A percentile compares a stretch with the other conserved stretches of the same genome.
phyloP scores from a whole-genome alignment of 768 basidiomycete genomes.

The Psilocybe subaeruginosa region DNA sequence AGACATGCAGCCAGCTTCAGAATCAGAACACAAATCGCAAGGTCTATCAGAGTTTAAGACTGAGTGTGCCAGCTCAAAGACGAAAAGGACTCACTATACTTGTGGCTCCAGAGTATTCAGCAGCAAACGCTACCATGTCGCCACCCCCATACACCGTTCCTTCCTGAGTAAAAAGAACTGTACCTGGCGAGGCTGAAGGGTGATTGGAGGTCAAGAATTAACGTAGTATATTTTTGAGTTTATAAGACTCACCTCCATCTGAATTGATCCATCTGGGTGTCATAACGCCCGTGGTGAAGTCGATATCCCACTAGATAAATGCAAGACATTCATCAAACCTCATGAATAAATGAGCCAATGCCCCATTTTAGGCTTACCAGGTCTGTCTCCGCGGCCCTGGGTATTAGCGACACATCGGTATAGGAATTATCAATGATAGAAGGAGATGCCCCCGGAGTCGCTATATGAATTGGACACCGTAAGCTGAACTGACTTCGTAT shows the following conservation, averaged over 20 bases:
- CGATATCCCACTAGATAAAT: conserved; percentile 1
- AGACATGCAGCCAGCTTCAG: not conserved
- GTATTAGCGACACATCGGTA: not conserved
- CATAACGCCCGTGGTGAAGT: not conserved
- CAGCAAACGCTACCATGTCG: not conserved
- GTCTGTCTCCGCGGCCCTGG: not conserved
- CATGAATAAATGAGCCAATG: not conserved
- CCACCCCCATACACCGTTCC: not conserved
- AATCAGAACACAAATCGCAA: not conserved
- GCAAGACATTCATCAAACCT: not conserved
- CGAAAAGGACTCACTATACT: not conserved
- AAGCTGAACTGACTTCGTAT: not conserved
- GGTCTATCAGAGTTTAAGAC: not conserved
- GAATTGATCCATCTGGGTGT: not conserved
- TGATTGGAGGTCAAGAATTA: not conserved
- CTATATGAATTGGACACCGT: not conserved
- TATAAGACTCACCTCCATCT: not conserved
- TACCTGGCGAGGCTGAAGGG: not conserved
- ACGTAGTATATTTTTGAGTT: not conserved
- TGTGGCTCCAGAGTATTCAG: not conserved
- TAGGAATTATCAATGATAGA: conserved; percentile 1
- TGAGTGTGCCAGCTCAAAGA: not conserved
- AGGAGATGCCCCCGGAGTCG: not conserved
- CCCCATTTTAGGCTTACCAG: not conserved
- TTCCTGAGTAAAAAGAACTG: not conserved